These are phyloP conservation scores for Geotrichum cucujoidarum DNA, from an alignment of 1,139 yeast species.

Conservation along the genomic window DNA sequence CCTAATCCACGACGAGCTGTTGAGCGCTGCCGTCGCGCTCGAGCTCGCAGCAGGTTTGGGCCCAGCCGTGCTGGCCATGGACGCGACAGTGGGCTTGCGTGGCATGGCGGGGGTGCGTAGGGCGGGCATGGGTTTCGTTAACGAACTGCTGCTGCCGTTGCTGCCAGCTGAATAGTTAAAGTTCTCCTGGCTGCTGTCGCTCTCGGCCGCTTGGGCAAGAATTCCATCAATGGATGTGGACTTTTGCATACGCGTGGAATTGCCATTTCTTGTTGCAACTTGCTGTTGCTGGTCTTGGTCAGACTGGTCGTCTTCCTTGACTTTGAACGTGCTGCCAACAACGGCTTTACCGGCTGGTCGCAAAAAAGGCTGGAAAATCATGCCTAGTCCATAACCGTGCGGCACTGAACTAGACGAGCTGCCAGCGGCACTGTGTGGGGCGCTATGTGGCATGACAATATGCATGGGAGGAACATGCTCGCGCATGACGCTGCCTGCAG, in stretches of 20 bases:
- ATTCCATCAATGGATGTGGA: constrained; percentile 1
- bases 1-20: constrained; percentile 18
- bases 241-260: background rate
- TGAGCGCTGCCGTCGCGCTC: background rate
- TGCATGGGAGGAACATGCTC: background rate
- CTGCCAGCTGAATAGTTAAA: constrained; percentile 10
- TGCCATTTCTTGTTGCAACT: background rate
- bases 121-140: background rate
- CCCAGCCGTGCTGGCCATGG: background rate
- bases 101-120: constrained; percentile 1
- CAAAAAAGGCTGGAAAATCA: constrained; percentile 19
- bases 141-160: background rate
- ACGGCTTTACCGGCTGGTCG: constrained; percentile 13
- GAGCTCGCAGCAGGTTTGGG: background rate
- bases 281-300: background rate
- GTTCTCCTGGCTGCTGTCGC: background rate
- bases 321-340: background rate
- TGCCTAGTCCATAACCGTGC: constrained; percentile 11
- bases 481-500: background rate
- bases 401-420: background rate
- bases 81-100: background rate
- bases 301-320: background rate
- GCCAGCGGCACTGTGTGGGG: too few relatives aligned
- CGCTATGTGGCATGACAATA: background rate
- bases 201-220: background rate